phyloP scores from a whole-genome alignment of 768 basidiomycete species.

The Pisolithus albus region DNA sequence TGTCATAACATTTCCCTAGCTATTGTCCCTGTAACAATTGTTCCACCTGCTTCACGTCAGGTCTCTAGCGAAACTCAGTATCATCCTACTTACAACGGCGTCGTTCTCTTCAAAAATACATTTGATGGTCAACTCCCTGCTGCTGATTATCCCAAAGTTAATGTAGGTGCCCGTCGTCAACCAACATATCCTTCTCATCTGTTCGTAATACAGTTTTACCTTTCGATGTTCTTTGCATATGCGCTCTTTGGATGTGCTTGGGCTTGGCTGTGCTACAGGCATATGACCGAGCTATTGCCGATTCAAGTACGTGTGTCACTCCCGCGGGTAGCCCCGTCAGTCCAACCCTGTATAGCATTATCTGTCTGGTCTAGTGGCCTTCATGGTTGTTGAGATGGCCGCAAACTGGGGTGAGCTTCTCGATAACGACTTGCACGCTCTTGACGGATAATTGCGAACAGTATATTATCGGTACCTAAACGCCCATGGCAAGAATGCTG shows the following conservation, averaged over 20 bases:
- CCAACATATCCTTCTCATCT: background rate
- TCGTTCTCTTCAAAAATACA: slow-evolving; percentile 78
- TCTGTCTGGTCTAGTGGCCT: slow-evolving; percentile 77
- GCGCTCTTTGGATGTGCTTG: slow-evolving; percentile 58
- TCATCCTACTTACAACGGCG: slow-evolving; percentile 75
- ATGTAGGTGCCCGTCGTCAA: slow-evolving; percentile 45
- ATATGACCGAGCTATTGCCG: slow-evolving; percentile 78
- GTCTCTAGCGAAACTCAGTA: slow-evolving; percentile 44
- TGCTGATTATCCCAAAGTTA: slow-evolving; percentile 95
- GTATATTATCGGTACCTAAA: slow-evolving; percentile 96
- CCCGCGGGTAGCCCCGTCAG: background rate
- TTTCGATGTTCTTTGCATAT: slow-evolving; percentile 79
- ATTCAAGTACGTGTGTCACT: slow-evolving; percentile 57
- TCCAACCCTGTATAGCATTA: slow-evolving; percentile 56
- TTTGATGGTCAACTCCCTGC: slow-evolving; percentile 88
- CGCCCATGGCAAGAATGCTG: slow-evolving; percentile 65
- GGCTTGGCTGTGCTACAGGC: slow-evolving; percentile 78
- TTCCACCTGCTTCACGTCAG: slow-evolving; percentile 33
- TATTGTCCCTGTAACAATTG: slow-evolving; percentile 82
- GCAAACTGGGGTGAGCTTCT: slow-evolving; percentile 71
- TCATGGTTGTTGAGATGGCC: slow-evolving; percentile 91
- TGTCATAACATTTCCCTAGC: slow-evolving; percentile 37
- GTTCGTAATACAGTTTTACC: slow-evolving; percentile 62
- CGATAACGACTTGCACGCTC: slow-evolving; percentile 4
- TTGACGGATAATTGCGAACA: slow-evolving; percentile 16